phyloP scores from a whole-genome alignment of 306 rosid genomes.

The Quercus robur region DNA sequence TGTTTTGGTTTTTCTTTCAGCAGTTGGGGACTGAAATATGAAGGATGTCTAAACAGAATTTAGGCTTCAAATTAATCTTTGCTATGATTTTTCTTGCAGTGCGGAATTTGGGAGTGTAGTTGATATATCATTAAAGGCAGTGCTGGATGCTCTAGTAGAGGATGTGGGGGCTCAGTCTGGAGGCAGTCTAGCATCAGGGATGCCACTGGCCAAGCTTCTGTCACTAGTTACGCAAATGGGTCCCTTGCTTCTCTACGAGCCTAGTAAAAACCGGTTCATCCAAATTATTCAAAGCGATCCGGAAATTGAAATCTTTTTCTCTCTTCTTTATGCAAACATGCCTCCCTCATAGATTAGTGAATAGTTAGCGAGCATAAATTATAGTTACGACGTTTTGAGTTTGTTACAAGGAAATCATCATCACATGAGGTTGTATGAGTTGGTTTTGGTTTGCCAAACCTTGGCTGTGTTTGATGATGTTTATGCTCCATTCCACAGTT shows the following conservation, averaged over 20 bases:
- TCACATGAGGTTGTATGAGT: constrained; percentile 12
- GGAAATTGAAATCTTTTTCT: constrained; percentile 82
- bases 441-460: neutral
- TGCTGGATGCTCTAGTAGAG: constrained; percentile 50
- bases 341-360: constrained; percentile 39
- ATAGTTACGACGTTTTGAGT: constrained; percentile 16
- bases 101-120: constrained; percentile 63
- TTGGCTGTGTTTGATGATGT: neutral
- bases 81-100: constrained; percentile 33
- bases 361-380: constrained; percentile 26
- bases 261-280: constrained; percentile 66
- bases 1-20: neutral
- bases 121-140: constrained; percentile 56
- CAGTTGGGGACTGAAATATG: neutral
- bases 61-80: neutral
- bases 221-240: constrained; percentile 77
- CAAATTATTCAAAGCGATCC: constrained; percentile 47
- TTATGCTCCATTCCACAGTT: neutral
- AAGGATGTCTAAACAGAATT: neutral
- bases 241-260: constrained; percentile 70
- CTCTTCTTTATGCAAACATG: constrained; percentile 77
- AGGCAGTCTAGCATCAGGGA: constrained; percentile 48
- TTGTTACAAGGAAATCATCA: constrained; percentile 27
- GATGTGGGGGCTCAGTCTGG: constrained; percentile 53
- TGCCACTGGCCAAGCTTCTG: constrained; percentile 69